A percentile compares a stretch with the other conserved stretches of the same genome.
phyloP scores from a whole-genome alignment of 2,329 filamentous ascomycete species.

The Calonectria hongkongensis region DNA sequence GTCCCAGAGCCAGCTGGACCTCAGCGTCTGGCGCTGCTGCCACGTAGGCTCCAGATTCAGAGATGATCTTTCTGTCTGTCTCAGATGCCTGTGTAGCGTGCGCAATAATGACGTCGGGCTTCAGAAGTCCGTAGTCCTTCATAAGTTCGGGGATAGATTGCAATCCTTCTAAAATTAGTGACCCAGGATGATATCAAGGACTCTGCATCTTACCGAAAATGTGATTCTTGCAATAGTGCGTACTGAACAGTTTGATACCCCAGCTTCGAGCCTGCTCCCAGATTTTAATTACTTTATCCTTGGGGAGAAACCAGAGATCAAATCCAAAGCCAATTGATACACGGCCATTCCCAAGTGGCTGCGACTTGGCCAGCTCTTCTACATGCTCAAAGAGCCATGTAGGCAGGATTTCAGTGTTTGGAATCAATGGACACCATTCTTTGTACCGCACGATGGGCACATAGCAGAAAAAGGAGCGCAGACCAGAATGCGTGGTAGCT shows the following conservation, averaged over 20 bases:
- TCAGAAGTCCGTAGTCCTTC: background rate
- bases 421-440: constrained; percentile 30
- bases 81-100: background rate
- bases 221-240: constrained; percentile 38
- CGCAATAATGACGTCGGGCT: background rate
- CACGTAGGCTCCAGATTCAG: background rate
- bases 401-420: constrained; percentile 26
- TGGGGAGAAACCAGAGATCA: constrained; percentile 35
- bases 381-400: constrained; percentile 26
- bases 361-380: constrained; percentile 4
- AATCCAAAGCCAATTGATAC: constrained; percentile 33
- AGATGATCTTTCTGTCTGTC: background rate
- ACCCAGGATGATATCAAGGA: background rate
- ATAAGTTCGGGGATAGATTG: background rate
- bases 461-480: constrained; percentile 35
- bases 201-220: background rate
- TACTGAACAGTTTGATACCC: constrained; percentile 36
- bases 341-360: constrained; percentile 29
- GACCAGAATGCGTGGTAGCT: constrained; percentile 30
- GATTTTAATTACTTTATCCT: constrained; percentile 26
- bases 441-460: constrained; percentile 25
- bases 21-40: background rate
- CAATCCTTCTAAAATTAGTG: background rate
- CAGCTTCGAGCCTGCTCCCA: background rate
- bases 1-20: background rate